A percentile compares a stretch with the other conserved stretches of the same genome.
phyloP scores from a whole-genome alignment of 768 basidiomycete genomes.

The Boletus sp. region DNA sequence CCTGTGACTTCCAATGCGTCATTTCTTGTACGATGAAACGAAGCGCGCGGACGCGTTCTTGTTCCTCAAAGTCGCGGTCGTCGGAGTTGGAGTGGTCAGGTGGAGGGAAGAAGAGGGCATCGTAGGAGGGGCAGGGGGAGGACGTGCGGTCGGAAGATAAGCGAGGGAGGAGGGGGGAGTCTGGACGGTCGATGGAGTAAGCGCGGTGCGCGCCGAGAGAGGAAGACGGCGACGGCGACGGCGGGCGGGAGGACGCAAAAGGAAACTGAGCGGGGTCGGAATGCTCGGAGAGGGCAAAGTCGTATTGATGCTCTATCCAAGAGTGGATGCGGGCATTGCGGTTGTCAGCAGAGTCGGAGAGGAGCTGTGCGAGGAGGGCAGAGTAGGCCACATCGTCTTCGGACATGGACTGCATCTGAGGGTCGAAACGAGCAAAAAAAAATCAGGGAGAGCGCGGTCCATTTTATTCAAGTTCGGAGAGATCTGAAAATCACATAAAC shows the following conservation, averaged over 20 bases:
- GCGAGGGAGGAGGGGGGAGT: conserved; percentile 32
- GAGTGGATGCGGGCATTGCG: conserved; percentile 34
- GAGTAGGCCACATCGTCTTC: conserved; percentile 34
- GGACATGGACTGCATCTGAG: conserved; percentile 22
- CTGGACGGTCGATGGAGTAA: conserved; percentile 24
- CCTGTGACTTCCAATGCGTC: conserved; percentile 25
- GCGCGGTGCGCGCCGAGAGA: conserved; percentile 30
- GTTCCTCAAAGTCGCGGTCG: conserved; percentile 22
- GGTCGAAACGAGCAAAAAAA: conserved; percentile 2
- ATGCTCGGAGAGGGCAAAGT: conserved; percentile 33
- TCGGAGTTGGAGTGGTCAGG: conserved; percentile 6
- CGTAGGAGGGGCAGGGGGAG: conserved; percentile 32
- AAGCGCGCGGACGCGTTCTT: conserved; percentile 35
- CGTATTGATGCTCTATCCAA: conserved; percentile 37
- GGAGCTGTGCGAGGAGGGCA: conserved; percentile 27
- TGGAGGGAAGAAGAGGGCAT: conserved; percentile 35
- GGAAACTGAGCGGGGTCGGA: background rate
- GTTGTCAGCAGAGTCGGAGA: conserved; percentile 19
- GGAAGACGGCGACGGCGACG: conserved; percentile 33
- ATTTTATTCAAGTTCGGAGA: conserved; percentile 19
- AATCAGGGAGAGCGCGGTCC: background rate
- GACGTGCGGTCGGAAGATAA: conserved; percentile 20
- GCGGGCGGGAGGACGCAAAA: conserved; percentile 9
- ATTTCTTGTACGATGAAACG: conserved; percentile 38
- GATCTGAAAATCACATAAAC: conserved; percentile 19